Base-by-base conservation (phyloP, 495 filamentous ascomycete species). In the Lineolata rhizophorae region DNA sequence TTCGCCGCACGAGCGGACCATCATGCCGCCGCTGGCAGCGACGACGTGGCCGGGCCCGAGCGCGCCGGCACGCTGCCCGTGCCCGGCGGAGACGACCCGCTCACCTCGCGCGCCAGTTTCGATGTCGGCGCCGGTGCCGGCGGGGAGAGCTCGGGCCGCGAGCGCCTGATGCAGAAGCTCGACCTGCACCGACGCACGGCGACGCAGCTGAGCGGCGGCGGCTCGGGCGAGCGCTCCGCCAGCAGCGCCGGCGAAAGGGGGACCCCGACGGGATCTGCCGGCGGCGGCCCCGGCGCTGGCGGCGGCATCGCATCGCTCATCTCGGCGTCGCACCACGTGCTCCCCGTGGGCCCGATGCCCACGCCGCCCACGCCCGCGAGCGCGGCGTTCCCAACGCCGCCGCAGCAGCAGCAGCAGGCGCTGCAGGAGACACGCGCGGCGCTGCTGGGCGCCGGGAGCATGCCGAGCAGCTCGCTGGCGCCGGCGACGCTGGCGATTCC, bases 101-200 rank as follows among this genome's bases (percentile, higher is more conserved):
- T 67, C 5, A 47, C 58, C 18, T 49, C 66, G 3, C 65, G 79
- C 34, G 60, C 61, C 15, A 87, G 78, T 44, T 74, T 81, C 43
- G 84, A 93, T 46, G 52, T 81, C 16, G 55, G 48, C 6, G 26
- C 53, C 12, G 70, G 72, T 28, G 30, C 56, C 55, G 66, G 75
- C 29, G 64, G 67, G 36, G 65, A 77, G 52, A 57, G 61, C 44
- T 41, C 35, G 25, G 53, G 67, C 48, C 58, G 74, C 31, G 80
- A 85, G 33, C 69, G 82, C 34, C 76, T 94, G 37, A 93, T 91
- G 42, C 76, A 87, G 47, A 93, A 83, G 49, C 60, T 93, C 33
- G 87, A 93, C 53, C 59, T 93, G 24, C 80, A 87, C 49, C 73
- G 83, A 37, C 84, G 83, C 38, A 61, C 73, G 9, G 71, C 70